A percentile compares a stretch with the other conserved stretches of the same genome.
phyloP scores from a whole-genome alignment of 192 early-diverging fungal genomes.

The Anaeromyces robustus region DNA sequence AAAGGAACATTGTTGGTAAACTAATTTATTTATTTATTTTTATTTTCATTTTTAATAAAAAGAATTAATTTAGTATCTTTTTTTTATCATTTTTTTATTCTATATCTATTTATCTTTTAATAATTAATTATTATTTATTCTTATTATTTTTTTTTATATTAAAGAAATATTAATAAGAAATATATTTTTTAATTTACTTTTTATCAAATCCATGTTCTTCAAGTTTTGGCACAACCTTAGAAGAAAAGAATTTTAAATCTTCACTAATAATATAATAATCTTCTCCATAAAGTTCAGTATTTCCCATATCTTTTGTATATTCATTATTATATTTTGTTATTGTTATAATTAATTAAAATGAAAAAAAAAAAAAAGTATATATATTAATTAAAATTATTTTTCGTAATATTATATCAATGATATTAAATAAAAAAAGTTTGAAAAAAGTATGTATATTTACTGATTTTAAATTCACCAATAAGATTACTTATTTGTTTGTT shows the following conservation, averaged over 20 bases:
- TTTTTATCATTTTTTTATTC: too few relatives aligned
- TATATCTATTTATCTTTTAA: too few relatives aligned
- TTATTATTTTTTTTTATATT: too few relatives aligned
- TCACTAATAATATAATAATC: slow-evolving; percentile 61
- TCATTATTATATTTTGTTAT: slow-evolving; percentile 1
- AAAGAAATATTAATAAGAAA: too few relatives aligned
- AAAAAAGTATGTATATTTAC: slow-evolving; percentile 7
- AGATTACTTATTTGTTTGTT: slow-evolving; percentile 15
- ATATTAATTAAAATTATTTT: too few relatives aligned
- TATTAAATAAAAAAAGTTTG: background rate
- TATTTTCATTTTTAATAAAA: too few relatives aligned
- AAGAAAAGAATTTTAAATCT: slow-evolving; percentile 58
- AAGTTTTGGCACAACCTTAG: slow-evolving; percentile 40
- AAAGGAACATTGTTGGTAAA: slow-evolving; percentile 72
- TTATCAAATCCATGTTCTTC: slow-evolving; percentile 22
- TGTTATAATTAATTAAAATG: too few relatives aligned
- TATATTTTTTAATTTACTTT: too few relatives aligned
- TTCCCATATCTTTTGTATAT: slow-evolving; percentile 35
- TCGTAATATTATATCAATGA: slow-evolving; percentile 9
- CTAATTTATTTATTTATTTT: slow-evolving; percentile 32
- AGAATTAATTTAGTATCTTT: too few relatives aligned
- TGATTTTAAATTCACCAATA: slow-evolving; percentile 14
- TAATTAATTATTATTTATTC: too few relatives aligned
- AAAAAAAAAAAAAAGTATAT: too few relatives aligned
- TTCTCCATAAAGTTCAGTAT: slow-evolving; percentile 49